Conservation (phyloP, 1,284 basidiomycete genomes). For the Melampsora larici-populina region DNA sequence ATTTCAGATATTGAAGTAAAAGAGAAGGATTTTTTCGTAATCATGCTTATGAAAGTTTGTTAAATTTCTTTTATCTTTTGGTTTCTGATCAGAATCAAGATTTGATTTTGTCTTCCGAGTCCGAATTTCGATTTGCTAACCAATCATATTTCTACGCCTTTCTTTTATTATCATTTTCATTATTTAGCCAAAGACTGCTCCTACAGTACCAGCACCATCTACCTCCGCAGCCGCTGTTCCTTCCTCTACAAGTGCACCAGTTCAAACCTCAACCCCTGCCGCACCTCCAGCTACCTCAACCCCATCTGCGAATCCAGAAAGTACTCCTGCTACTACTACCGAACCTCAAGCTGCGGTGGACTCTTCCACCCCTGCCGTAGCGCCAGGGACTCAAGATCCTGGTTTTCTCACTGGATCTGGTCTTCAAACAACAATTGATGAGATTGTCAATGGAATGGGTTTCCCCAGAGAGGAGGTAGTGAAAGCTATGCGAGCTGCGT, state of each 20-base stretch:
- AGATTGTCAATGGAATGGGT: slow-evolving; percentile 87
- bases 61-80: slow-evolving; percentile 9
- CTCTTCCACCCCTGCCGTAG: neutral
- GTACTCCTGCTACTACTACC: slow-evolving; percentile 49
- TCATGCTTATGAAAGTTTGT: slow-evolving; percentile 93
- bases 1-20: slow-evolving; percentile 87
- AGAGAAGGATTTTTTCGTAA: slow-evolving; percentile 97
- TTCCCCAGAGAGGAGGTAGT: slow-evolving; percentile 81
- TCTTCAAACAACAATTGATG: slow-evolving; percentile 70
- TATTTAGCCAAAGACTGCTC: slow-evolving; percentile 49
- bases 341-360: slow-evolving; percentile 46
- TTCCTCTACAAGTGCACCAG: slow-evolving; percentile 46
- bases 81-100: slow-evolving; percentile 50
- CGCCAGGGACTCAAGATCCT: slow-evolving; percentile 16
- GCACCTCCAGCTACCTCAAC: slow-evolving; percentile 46
- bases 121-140: slow-evolving; percentile 52
- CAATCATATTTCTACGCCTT: slow-evolving; percentile 52
- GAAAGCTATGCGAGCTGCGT: slow-evolving; percentile 84
- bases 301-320: slow-evolving; percentile 44
- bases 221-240: slow-evolving; percentile 43
- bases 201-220: slow-evolving; percentile 43
- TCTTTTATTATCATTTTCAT: slow-evolving; percentile 53
- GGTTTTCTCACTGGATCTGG: slow-evolving; percentile 65
- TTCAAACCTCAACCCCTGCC: slow-evolving; percentile 47
- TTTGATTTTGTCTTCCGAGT: slow-evolving; percentile 51